phyloP scores from a whole-genome alignment of 805 yeast species.

The Sugiyamaella chiloensis region DNA sequence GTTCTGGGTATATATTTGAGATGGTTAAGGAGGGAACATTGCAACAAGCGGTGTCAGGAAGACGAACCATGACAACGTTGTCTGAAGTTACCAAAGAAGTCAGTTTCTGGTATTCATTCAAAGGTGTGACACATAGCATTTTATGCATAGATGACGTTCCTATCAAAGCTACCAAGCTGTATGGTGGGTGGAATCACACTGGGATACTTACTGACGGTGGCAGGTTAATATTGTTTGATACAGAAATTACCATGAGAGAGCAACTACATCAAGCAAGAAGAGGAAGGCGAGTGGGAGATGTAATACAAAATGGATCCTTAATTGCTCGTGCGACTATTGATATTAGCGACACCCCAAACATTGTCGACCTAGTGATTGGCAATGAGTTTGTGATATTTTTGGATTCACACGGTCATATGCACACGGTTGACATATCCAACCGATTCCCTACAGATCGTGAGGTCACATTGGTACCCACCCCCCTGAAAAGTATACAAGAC shows the following conservation, averaged over 20 bases:
- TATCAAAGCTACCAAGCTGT: constrained; percentile 33
- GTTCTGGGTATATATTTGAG: neutral
- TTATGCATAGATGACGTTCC: neutral
- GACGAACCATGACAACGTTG: neutral
- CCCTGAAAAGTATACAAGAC: constrained; percentile 33
- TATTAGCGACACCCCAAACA: neutral
- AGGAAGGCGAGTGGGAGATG: neutral
- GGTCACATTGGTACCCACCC: constrained; percentile 10
- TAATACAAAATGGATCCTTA: neutral
- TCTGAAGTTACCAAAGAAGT: neutral
- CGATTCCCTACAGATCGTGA: neutral
- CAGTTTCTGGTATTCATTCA: neutral
- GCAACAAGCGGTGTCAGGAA: neutral
- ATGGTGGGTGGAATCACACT: constrained; percentile 67
- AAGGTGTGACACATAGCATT: neutral
- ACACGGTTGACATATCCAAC: constrained; percentile 34
- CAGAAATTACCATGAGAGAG: neutral
- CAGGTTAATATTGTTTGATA: neutral
- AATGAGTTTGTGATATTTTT: constrained; percentile 52
- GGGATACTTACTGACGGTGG: constrained; percentile 41
- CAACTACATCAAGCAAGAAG: no score
- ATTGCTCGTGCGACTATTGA: neutral
- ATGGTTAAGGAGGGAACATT: neutral
- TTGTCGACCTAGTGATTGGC: constrained; percentile 54
- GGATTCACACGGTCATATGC: constrained; percentile 42